Base-by-base conservation (phyloP, 1,284 basidiomycete genomes). In the Mycosarcoma mackinlayi region DNA sequence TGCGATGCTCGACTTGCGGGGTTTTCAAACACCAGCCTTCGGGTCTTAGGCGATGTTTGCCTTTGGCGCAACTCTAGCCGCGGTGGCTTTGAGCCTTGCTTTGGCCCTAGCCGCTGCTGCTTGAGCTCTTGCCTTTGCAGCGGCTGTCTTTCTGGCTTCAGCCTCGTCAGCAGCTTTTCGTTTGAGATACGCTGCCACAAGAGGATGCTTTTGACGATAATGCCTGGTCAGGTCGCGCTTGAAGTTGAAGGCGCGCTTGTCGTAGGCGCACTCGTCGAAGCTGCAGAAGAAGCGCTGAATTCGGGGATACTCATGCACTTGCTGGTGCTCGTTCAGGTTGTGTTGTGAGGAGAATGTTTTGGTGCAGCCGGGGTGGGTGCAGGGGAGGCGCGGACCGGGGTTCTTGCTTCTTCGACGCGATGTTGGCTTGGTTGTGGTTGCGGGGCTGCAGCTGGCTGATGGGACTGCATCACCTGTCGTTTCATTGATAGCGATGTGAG, bases 281-380 rank as follows among this genome's bases (percentile, higher is more conserved):
- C 18, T 30, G 25, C 51, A 46, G 21, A 21, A 14, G 38, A 34
- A 51, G 18, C 19, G 23, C 4, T 41, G 37, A 9, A n/a, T n/a
- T 3, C 63, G 51, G 5, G 47, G 37, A 1, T 1, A 19, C 6
- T 7, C 21, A 30, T 66, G 63, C 24, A 48, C 35, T 21, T 56
- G 51, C 1, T 18, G 6, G 23, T 68, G 65, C 30, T 68, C 55
- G 34, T 39, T 37, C 19, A 63, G 34, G 23, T 68, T 68, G 35
- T 63, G 58, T 3, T 25, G 19, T 24, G 38, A 48, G 6, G 56
- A 48, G 28, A 63, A 69, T 4, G 38, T 52, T 25, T 63, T 54
- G 1, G 5, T 19, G 47, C 66, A 69, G 2, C 23, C 30, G 10
- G 50, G 50, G 2, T 38, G 3, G 33, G 1, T 16, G 35, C 66